Base-by-base conservation (phyloP, 1,284 basidiomycete species). In the Takashimella tepidaria region DNA sequence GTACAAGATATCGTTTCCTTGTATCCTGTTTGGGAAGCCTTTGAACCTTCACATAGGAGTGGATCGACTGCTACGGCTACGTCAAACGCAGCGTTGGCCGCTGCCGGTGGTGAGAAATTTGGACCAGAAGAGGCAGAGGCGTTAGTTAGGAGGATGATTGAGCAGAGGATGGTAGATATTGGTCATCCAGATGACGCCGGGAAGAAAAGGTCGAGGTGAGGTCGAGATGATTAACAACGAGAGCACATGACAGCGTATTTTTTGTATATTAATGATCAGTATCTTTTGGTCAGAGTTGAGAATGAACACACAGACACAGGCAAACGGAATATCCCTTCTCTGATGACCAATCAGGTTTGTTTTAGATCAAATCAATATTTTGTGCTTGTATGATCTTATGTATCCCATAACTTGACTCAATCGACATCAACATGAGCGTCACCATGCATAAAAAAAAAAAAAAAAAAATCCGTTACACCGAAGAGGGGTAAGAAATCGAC, bases 1-100 rank as follows among this genome's bases (percentile, higher is more conserved):
- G 83, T 88, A 0, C 92, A 97, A 71, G 89, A 96, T 73, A 90
- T 98, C 62, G 81, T 97, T 50, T 82, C 86, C 3, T 74, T 91
- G n/a, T 97, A 96, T 69, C 82, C 86, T 5, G 79, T 92, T 0
- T 95, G 91, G 89, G 86, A 88, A 51, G 78, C 82, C 11, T 89
- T 92, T 42, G 72, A 72, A 55, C 70, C 70, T 5, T 49, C 63
- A 11, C 56, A 56, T 5, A 54, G 27, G 23, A 50, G 53, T 55
- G 85, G 88, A 59, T 83, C 85, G 50, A 73, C 66, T 8, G 61
- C 74, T 2, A 67, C 75, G 2, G 74, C 78, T 23, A 69, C 68
- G 1, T 70, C 63, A n/a, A 58, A 66, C 22, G 64, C 12, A 31
- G 23, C 23, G 12, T 25, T 37, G n/a, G 27, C 54, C 56, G 55